Evolutionary conservation across 768 basidiomycete species (phyloP), one percentile per base, ranked within the genome.

Genomic region (Tulasnella sp.): DNA sequence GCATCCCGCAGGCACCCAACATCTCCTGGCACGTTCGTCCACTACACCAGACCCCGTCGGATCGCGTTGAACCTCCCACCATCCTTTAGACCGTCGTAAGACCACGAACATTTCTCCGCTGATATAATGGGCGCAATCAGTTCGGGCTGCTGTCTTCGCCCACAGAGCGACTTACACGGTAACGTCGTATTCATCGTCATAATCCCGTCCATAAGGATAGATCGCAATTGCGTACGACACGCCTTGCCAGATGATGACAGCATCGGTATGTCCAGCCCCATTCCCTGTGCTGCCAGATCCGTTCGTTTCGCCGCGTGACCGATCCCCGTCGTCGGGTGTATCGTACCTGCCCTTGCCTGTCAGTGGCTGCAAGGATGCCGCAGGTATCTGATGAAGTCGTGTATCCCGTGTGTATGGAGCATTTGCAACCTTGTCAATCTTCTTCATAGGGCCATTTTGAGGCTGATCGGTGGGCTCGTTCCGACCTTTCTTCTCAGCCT

Each of bases 51-150:
- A 85, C 5, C 95, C 95, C 40, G 87, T 88, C 36, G 91, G 91
- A 80, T 99, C 97, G 39, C 92, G 89, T 78, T 98, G 95, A 4
- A 98, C 97, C 39, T 98, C 92, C 94, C 96, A 99, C 97, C 97
- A 99, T 0, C 97, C 96, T 71, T 95, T 89, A n/a, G 95, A 90
- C 69, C 95, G 88, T 69, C 92, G 92, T 47, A 95, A 82, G 75
- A 98, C 95, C 75, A 96, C 88, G 80, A 95, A 98, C 1, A 94
- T 94, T 77, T 95, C 93, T 44, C 94, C 94, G 17, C 94, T 95
- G 73, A 2, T 69, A 12, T 12, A 62, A 64, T 67, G n/a, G n/a
- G n/a, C n/a, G n/a, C n/a, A n/a, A n/a, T n/a, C n/a, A n/a, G n/a
- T n/a, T n/a, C n/a, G n/a, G n/a, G n/a, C n/a, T n/a, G n/a, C n/a